Base-by-base conservation (phyloP, 352 stramenopile species). In the Globisporangium middletonii region DNA sequence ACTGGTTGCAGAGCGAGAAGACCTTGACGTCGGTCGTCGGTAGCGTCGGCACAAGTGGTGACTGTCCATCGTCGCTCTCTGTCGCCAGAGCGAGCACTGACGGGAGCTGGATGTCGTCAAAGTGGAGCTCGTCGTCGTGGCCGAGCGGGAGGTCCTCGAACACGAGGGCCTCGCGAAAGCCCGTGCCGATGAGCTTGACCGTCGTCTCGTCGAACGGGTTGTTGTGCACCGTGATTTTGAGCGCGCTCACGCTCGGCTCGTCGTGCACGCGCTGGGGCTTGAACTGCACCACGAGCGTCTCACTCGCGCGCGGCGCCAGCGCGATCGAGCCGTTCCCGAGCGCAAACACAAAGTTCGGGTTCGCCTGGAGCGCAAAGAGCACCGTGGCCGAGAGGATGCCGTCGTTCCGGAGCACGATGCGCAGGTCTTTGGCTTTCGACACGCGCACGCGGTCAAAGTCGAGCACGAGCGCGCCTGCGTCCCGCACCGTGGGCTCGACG, bases 341-440 rank as follows among this genome's bases (percentile, higher is more conserved):
- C 1, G 77, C 64, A 33, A 93, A 90, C 4, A 86, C 54, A 50
- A 89, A 94, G 48, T 87, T 90, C 4, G 74, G 68, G 50, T 95
- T 94, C 6, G 65, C 43, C 43, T 73, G 64, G 63, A 96, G 88
- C 15, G 90, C 88, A 62, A 98, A 97, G 1, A 97, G 63, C 27
- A 97, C 89, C 1, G 89, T 97, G 0, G 89, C 79, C 4, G 90
- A 66, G n/a, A 98, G 57, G 57, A 97, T 90, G 4, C 93, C 94
- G 60, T 97, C 90, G 59, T 98, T 98, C 2, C 88, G 86, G 1
- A 98, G 55, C 15, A 81, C 44, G 2, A 98, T 53, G 4, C 65
- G 45, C 53, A 85, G 43, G 9, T 85, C 70, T 44, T 88, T 92
- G 9, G 53, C 62, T 48, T 96, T 96, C 18, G 85, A 82, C 3